These are phyloP conservation scores for Schizophyllum amplum DNA, from an alignment of 1,284 basidiomycete genomes.

Conservation along the genomic window DNA sequence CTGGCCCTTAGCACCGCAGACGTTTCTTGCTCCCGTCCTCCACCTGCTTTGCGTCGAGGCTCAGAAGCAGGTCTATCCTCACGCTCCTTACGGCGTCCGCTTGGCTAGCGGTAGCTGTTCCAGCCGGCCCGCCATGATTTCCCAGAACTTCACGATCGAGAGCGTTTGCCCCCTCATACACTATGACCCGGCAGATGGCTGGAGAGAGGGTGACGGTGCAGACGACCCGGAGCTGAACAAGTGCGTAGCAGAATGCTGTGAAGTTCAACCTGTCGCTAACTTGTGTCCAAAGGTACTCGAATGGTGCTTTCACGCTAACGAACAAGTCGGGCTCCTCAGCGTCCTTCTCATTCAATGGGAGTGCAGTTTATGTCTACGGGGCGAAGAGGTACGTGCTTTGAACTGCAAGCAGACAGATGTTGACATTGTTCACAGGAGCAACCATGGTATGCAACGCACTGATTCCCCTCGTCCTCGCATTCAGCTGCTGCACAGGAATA, in stretches of 20 bases:
- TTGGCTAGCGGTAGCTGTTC: neutral
- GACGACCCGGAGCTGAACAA: neutral
- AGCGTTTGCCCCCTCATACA: neutral
- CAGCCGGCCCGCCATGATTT: neutral
- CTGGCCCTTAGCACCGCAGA: neutral
- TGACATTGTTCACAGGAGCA: neutral
- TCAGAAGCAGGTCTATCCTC: neutral
- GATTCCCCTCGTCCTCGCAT: slow-evolving; percentile 9
- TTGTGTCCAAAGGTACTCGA: slow-evolving; percentile 8
- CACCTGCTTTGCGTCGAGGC: neutral
- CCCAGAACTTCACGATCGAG: neutral
- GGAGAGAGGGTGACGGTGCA: neutral
- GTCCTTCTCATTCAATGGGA: slow-evolving; percentile 28
- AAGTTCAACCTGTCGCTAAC: neutral
- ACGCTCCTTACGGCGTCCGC: too few species aligned
- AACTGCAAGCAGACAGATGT: neutral
- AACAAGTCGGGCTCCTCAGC: slow-evolving; percentile 13
- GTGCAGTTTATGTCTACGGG: slow-evolving; percentile 26
- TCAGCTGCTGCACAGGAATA: neutral
- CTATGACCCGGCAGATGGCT: neutral
- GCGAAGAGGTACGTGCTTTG: slow-evolving; percentile 19
- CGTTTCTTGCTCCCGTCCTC: neutral
- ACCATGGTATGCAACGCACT: slow-evolving; percentile 13
- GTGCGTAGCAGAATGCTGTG: neutral
- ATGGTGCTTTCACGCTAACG: slow-evolving; percentile 16